Percentiles rank a stretch among this genome's conserved stretches.
Evolutionary conservation across 106 monocot genomes (phyloP).

Genomic region (Hemerocallis citrina): DNA sequence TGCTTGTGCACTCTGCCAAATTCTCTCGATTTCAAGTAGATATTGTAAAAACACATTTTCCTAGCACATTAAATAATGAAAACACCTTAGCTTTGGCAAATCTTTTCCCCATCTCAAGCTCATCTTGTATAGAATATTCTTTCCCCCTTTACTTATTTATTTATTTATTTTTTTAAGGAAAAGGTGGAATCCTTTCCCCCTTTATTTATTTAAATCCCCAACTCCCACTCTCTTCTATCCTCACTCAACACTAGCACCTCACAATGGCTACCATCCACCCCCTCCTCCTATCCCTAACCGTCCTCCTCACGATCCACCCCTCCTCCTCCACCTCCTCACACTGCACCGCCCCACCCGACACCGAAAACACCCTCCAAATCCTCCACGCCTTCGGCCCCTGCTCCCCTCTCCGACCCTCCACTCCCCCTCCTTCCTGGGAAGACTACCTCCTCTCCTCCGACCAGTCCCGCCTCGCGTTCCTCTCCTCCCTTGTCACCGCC

Average conservation of each 20-base stretch:
- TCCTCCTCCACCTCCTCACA: neutral
- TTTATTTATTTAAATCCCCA: neutral
- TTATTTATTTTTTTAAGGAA: too few relatives aligned
- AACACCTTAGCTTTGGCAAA: too few relatives aligned
- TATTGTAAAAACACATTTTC: too few relatives aligned
- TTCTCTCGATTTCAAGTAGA: too few relatives aligned
- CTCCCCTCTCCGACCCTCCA: neutral
- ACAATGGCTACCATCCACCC: too few relatives aligned
- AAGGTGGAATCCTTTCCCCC: neutral
- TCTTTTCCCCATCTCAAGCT: too few relatives aligned
- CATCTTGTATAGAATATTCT: too few relatives aligned
- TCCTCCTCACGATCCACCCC: neutral
- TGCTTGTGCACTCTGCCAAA: too few relatives aligned
- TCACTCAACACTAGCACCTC: too few relatives aligned
- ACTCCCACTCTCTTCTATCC: neutral
- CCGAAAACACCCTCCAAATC: neutral
- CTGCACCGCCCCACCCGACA: neutral
- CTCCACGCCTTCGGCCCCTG: constrained; percentile 12
- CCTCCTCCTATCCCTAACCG: neutral
- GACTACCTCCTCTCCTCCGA: constrained; percentile 8
- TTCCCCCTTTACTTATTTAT: too few relatives aligned
- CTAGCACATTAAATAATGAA: too few relatives aligned
- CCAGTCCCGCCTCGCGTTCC: constrained; percentile 12
- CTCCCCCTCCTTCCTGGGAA: too few relatives aligned
- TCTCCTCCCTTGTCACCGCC: constrained; percentile 2